Conservation (phyloP, 1,284 basidiomycete species). For the Malassezia restricta region DNA sequence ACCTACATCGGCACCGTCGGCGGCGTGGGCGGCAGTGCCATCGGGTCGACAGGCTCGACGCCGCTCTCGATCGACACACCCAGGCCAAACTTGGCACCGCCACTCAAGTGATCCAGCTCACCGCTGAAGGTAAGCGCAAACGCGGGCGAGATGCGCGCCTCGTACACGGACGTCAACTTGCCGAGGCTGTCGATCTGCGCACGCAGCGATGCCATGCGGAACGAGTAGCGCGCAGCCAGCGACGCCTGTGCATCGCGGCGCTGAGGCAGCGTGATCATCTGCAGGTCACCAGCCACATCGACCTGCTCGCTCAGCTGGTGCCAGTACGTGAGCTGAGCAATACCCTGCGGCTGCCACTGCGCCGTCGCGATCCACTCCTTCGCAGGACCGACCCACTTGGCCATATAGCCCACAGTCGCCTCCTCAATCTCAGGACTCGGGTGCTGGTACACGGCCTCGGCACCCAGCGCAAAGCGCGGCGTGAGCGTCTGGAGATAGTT, state of each 20-base stretch:
- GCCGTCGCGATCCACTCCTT: slow-evolving; percentile 64
- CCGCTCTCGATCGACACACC: slow-evolving; percentile 80
- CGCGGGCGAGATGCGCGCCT: slow-evolving; percentile 87
- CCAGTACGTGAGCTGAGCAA: slow-evolving; percentile 88
- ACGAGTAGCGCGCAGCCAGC: slow-evolving; percentile 88
- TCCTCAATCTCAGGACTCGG: slow-evolving; percentile 54
- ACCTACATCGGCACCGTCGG: slow-evolving; percentile 39
- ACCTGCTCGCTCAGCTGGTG: slow-evolving; percentile 89
- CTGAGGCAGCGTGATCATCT: slow-evolving; percentile 58
- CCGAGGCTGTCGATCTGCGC: slow-evolving; percentile 38
- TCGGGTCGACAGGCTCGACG: slow-evolving; percentile 36
- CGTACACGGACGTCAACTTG: slow-evolving; percentile 84
- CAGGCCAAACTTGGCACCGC: slow-evolving; percentile 79
- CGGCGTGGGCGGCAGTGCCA: slow-evolving; percentile 32
- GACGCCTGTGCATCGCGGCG: slow-evolving; percentile 78
- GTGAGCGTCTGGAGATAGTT: slow-evolving; percentile 92
- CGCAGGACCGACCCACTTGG: slow-evolving; percentile 54
- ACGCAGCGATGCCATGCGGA: slow-evolving; percentile 64
- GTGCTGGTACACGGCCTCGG: slow-evolving; percentile 75
- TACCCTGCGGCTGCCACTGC: slow-evolving; percentile 67
- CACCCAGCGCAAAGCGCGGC: slow-evolving; percentile 75
- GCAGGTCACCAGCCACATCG: slow-evolving; percentile 92
- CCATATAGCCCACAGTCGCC: slow-evolving; percentile 68
- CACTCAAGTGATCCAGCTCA: slow-evolving; percentile 94
- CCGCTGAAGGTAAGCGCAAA: slow-evolving; percentile 89